Base-by-base conservation (phyloP, 306 rosid genomes). In the Bauhinia variegata region DNA sequence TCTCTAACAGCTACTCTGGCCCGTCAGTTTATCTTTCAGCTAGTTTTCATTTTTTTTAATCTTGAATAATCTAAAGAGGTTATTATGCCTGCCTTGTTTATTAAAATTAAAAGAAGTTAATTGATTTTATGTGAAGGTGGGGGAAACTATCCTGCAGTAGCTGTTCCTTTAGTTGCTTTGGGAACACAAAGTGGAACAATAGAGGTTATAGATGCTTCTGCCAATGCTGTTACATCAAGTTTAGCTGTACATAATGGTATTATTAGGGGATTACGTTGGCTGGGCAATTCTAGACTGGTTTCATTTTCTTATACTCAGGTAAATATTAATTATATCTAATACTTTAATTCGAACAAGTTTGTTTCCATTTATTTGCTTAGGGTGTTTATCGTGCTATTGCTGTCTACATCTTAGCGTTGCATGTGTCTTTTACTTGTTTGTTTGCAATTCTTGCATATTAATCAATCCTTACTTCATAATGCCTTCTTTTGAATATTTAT, bases 151-250 rank as follows among this genome's bases (percentile, higher is more conserved):
- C 96, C 96, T 54, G 97, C 96, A 73, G 85, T 74, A 75, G 90
- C 99, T 56, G 99, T 95, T 77, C 99, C 99, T 42, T 78, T 90
- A 87, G 99, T 95, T 73, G 97, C 99, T 67, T 74, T 90, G 86
- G 99, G 99, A 65, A 95, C 99, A 72, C 95, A 95, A 75, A 82
- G 74, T 64, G 99, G 99, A 66, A 85, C 83, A 36, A 72, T 95
- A 63, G 99, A 95, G 71, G 79, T 95, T 12, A 70, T 95, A 79
- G 99, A 95, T 77, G 96, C 90, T 78, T 86, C 96, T 74, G 95
- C 99, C 67, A 90, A 88, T 83, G 91, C 96, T 47, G 87, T 95
- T 46, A 65, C 99, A 51, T 83, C 91, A 68, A 88, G 92, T 80
- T 85, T 90, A 81, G 84, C 89, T 44, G 95, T 95, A 53, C 99